Base-by-base conservation (phyloP, 345 rosid species). In the Draba incana region DNA sequence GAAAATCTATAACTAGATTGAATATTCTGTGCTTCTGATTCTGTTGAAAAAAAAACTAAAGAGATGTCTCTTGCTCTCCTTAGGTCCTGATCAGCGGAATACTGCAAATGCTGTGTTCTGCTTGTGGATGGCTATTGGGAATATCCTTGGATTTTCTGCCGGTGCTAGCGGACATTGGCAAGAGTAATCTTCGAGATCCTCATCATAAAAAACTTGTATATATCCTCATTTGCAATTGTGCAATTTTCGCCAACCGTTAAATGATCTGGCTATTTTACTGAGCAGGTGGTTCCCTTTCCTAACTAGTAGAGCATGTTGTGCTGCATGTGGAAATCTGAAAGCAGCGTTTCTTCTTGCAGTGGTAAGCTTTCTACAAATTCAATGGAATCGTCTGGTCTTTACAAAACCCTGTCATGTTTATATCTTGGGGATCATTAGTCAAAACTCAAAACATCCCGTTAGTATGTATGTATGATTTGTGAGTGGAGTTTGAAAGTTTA, bases 281-380 rank as follows among this genome's bases (percentile, higher is more conserved):
- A 31, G 64, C 89, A 94, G 99, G 79, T 91, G 96, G 99, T 94
- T 94, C 85, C 99, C 99, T 58, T 94, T 91, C 84, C 83, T 94
- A 79, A 83, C 70, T 48, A 91, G 75, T 77, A 83, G 77, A 83
- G 99, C 98, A 70, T 89, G 99, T 74, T 94, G 98, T 76, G 96
- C 88, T 75, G 96, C 97, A 57, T 94, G 99, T 61, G 98, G 90
- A 58, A 94, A 91, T 82, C 89, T 94, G 56, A 94, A 94, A 84
- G 99, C 96, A 41, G 97, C 99, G 63, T 91, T 91, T 82, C 92
- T 94, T 74, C 82, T 88, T 61, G 96, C 97, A 25, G 97, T 94
- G 77, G 99, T 94, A 75, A 88, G 71, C 30, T 31, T 48, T 55
- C 63, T 37, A 54, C 10, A 44, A 13, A 33, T 28, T 15, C 38